These are phyloP conservation scores for Tilletia walkeri DNA, from an alignment of 1,284 basidiomycete genomes.

Conservation along the genomic window DNA sequence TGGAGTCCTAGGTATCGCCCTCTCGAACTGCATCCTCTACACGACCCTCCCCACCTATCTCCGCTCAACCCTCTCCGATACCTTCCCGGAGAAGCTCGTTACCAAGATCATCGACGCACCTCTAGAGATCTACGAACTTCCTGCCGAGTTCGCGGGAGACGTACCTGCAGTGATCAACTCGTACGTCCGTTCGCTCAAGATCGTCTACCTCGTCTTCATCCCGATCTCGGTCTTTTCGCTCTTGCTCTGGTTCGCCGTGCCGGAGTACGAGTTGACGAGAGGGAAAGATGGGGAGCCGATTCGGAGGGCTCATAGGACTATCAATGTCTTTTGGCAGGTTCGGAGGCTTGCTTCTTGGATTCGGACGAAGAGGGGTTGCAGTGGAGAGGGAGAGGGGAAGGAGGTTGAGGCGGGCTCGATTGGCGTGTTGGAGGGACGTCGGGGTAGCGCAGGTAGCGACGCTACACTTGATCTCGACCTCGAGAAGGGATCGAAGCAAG, in stretches of 20 bases:
- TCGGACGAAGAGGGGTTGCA: not conserved
- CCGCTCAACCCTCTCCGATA: not conserved
- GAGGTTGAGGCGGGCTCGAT: no score
- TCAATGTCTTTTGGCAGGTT: slow-evolving; percentile 2
- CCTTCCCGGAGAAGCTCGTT: not conserved
- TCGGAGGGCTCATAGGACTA: not conserved
- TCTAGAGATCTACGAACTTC: slow-evolving; percentile 15
- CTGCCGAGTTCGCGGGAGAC: not conserved
- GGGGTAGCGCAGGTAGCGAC: no score
- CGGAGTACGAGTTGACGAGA: slow-evolving; percentile 22
- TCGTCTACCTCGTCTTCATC: slow-evolving; percentile 22
- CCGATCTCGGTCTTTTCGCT: slow-evolving; percentile 21
- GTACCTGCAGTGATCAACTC: not conserved
- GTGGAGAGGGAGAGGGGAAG: not conserved
- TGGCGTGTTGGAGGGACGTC: no score
- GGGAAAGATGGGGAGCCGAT: slow-evolving; percentile 19
- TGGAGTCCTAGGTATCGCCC: slow-evolving; percentile 22
- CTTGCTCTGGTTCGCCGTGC: slow-evolving; percentile 17
- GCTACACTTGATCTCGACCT: no score
- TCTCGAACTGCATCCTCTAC: slow-evolving; percentile 18
- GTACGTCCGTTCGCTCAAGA: slow-evolving; percentile 20
- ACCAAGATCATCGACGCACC: slow-evolving; percentile 12
- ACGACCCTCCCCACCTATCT: slow-evolving; percentile 9
- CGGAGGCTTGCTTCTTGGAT: not conserved
- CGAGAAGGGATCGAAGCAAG: no score